Evolutionary conservation across 2,329 filamentous ascomycete genomes (phyloP).

Genomic region (Alternaria viburni): DNA sequence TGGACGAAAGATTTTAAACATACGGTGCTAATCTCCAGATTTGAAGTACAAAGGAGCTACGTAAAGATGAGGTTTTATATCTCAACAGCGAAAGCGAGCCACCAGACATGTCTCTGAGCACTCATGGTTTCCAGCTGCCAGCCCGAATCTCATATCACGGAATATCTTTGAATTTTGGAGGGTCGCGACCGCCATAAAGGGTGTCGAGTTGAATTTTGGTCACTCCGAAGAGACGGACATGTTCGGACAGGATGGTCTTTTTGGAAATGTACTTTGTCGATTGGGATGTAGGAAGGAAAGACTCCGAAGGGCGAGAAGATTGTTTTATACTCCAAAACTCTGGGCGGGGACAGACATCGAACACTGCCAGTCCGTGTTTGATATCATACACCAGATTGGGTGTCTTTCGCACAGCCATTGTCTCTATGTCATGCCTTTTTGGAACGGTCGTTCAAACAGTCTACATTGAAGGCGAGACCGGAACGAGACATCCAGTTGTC

Average conservation of each 20-base stretch:
- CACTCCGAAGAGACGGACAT: not conserved
- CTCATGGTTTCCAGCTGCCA: not conserved
- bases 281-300: not conserved
- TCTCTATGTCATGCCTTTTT: too few species aligned
- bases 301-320: rapidly evolving
- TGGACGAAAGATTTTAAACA: not conserved
- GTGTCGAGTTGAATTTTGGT: not conserved
- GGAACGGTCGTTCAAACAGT: too few species aligned
- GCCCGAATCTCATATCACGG: not conserved
- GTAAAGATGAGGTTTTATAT: not conserved
- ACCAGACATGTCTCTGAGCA: not conserved
- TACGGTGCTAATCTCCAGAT: rapidly evolving
- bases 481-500: too few species aligned
- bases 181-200: not conserved
- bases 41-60: not conserved
- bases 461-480: too few species aligned
- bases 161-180: too few species aligned
- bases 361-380: not conserved
- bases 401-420: not conserved
- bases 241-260: too few species aligned
- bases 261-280: not conserved
- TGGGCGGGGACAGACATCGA: not conserved
- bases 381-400: not conserved
- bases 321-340: not conserved
- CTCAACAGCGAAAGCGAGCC: not conserved